Base-by-base conservation (phyloP, 129 eudicot species). In the Chrysanthemum makinoi region DNA sequence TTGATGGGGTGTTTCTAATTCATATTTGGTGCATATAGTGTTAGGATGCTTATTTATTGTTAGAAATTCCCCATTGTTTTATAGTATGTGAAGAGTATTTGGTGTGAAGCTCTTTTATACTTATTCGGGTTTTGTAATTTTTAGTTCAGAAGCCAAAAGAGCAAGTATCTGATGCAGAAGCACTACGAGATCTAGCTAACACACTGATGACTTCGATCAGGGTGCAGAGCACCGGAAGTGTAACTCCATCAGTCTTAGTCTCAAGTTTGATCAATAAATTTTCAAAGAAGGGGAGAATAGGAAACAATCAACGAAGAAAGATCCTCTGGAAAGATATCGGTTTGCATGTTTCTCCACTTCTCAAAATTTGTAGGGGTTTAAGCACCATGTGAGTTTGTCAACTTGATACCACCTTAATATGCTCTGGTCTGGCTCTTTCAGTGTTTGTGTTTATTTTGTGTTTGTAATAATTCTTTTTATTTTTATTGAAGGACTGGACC, bases 81-180 rank as follows among this genome's bases (percentile, higher is more conserved):
- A 10, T 15, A 19, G 13, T 19, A 10, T 20, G 16, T 2, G 4
- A 11, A 10, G 30, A 44, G 53, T 24, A 6, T 20, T 57, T 33
- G 35, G 62, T 35, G 14, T 47, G 13, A 39, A 43, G 65, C 18
- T 60, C 10, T n/a, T 12, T 10, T 10, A 33, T 33, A 58, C 59
- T 44, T 60, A 43, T 52, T 55, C 35, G 69, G 51, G 6, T 51
- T 53, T 66, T 20, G 46, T 73, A 80, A 87, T 83, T 2, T 56
- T 69, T 76, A 88, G 95, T 88, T 3, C 64, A 10, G 30, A 81
- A 74, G 58, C 90, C 95, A 20, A 78, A 88, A 69, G 95, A 88
- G 52, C 90, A 85, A 72, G 82, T 88, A 0, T 76, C 83, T 20
- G 95, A 88, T 78, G 95, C 90, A 35, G 90, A 81, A 72, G 84